These are phyloP conservation scores for Pistacia integerrima DNA, from an alignment of 345 rosid species.

Conservation along the genomic window DNA sequence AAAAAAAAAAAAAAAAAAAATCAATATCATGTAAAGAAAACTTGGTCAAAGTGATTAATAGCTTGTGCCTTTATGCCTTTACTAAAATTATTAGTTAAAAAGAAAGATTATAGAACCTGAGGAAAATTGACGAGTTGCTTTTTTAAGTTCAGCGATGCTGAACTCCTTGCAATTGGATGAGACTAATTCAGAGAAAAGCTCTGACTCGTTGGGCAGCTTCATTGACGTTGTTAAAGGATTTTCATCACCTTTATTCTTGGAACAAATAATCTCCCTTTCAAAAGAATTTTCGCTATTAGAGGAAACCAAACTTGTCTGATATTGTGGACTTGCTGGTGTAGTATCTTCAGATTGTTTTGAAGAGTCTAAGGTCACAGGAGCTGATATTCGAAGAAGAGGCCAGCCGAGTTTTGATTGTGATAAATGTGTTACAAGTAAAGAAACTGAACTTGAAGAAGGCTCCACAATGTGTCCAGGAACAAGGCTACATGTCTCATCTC, in stretches of 20 bases:
- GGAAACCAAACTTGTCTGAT: background rate
- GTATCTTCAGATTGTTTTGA: constrained; percentile 22
- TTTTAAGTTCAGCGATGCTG: constrained; percentile 37
- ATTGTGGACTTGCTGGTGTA: background rate
- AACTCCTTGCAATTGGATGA: constrained; percentile 44
- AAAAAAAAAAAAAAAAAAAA: background rate
- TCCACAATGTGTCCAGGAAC: background rate
- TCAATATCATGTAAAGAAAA: background rate
- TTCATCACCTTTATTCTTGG: too few species aligned
- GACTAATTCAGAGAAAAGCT: constrained; percentile 22
- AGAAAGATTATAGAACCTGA: constrained; percentile 32
- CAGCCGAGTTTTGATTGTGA: constrained; percentile 35
- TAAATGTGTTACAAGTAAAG: constrained; percentile 1
- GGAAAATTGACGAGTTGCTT: constrained; percentile 46
- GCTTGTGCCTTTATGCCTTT: constrained; percentile 4
- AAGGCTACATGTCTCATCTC: background rate
- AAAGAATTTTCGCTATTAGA: background rate
- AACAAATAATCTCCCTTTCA: too few species aligned
- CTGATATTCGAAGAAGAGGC: constrained; percentile 40
- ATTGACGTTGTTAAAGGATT: too few species aligned
- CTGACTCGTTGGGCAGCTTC: background rate
- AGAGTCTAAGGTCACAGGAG: constrained; percentile 19
- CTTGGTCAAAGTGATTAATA: background rate
- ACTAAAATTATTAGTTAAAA: background rate
- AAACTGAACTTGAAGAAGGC: constrained; percentile 18